These are phyloP conservation scores for Talaromyces ruber DNA, from an alignment of 495 filamentous ascomycete genomes.

Conservation along the genomic window DNA sequence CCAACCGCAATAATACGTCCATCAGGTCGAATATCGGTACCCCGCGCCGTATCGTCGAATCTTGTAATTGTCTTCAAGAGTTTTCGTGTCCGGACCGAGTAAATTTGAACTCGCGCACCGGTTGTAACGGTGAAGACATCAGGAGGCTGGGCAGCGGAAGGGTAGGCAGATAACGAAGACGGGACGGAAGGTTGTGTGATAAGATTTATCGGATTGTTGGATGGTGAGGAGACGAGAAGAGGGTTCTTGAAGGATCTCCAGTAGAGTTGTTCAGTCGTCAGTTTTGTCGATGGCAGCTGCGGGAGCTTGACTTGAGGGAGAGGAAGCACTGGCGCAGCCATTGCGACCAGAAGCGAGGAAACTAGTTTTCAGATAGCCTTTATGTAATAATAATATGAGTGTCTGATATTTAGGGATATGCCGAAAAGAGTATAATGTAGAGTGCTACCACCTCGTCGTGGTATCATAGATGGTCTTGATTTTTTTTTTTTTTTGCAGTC, in stretches of 20 bases:
- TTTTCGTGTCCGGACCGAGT: conserved; percentile 80
- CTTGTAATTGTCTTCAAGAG: conserved; percentile 84
- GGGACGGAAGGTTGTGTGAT: conserved; percentile 68
- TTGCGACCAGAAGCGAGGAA: conserved; percentile 25
- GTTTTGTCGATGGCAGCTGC: conserved; percentile 34
- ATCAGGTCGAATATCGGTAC: conserved; percentile 79
- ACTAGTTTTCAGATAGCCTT: background rate
- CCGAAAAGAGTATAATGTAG: background rate
- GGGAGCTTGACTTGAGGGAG: conserved; percentile 79
- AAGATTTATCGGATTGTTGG: conserved; percentile 75
- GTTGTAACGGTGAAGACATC: conserved; percentile 91
- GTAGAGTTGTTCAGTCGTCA: conserved; percentile 86
- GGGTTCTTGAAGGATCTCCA: conserved; percentile 90
- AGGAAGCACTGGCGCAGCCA: conserved; percentile 84
- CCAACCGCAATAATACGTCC: conserved; percentile 83
- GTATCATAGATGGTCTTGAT: background rate
- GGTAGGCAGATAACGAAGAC: conserved; percentile 36
- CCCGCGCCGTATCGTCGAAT: conserved; percentile 81
- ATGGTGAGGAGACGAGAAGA: conserved; percentile 74
- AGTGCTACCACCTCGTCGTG: background rate
- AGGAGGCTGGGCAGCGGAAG: conserved; percentile 36
- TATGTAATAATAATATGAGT: background rate
- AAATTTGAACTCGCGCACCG: conserved; percentile 85
- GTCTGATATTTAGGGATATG: background rate
- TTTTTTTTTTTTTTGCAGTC: background rate